phyloP scores from a whole-genome alignment of 495 filamentous ascomycete species.

The Hypoxylon trugodes region DNA sequence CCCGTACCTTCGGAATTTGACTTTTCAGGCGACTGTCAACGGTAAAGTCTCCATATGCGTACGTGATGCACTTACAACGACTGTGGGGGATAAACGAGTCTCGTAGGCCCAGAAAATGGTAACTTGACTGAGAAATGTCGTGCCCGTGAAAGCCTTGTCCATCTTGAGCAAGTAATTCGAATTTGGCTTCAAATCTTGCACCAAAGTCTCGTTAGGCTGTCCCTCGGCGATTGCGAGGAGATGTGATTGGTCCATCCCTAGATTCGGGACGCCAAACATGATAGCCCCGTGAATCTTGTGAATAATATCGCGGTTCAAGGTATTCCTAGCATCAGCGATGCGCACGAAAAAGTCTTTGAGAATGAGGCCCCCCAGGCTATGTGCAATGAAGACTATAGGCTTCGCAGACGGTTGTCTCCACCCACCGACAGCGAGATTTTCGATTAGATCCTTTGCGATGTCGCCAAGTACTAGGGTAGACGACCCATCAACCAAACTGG shows the following conservation, averaged over 20 bases:
- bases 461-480: slow-evolving; percentile 5
- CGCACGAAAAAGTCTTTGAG: slow-evolving; percentile 30
- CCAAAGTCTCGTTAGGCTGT: not conserved
- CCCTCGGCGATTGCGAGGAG: not conserved
- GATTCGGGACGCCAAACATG: slow-evolving; percentile 38
- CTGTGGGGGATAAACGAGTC: slow-evolving; percentile 21
- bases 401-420: slow-evolving; percentile 16
- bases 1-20: too few relatives aligned
- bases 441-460: slow-evolving; percentile 9
- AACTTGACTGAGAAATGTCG: not conserved
- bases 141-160: not conserved
- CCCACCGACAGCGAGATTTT: slow-evolving; percentile 5
- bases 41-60: too few relatives aligned
- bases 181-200: not conserved
- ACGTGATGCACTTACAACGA: not conserved
- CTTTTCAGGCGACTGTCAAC: too few relatives aligned
- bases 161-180: not conserved
- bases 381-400: slow-evolving; percentile 44
- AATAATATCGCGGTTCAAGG: too few relatives aligned
- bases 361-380: slow-evolving; percentile 49
- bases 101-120: slow-evolving; percentile 23
- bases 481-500: not conserved
- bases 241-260: slow-evolving; percentile 26
- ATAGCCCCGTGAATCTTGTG: slow-evolving; percentile 8
- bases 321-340: slow-evolving; percentile 1